Evolutionary conservation across 2,329 filamentous ascomycete genomes (phyloP), one percentile per base, ranked within the genome.

Genomic region (Hirsutella minnesotensis): DNA sequence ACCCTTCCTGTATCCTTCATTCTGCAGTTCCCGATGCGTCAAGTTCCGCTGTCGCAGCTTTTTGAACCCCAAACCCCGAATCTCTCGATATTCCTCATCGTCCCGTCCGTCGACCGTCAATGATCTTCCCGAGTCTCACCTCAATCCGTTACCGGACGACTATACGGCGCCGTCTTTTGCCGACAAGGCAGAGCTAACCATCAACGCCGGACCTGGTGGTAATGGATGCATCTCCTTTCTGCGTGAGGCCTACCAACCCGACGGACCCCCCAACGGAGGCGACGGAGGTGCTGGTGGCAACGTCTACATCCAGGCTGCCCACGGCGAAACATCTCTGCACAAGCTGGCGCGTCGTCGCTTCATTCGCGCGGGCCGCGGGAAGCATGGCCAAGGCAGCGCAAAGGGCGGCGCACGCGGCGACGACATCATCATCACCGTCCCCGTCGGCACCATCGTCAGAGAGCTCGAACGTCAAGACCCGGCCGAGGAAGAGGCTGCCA

Each of bases 201-300:
- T 96, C 3, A 75, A 83, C 52, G 84, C 89, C 16, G 92, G 92
- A 9, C 66, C 71, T 2, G 92, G 92, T 21, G 92, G 92, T 9
- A 81, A 92, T 56, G 92, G 92, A 49, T 98, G 92, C 57, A 86
- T 96, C 40, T 92, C 92, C 0, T 98, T 96, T 59, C 67, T 94
- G 36, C 82, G 90, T 18, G 92, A 98, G 55, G 90, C 90, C 49
- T 96, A 85, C 62, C 72, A 95, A 24, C 77, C 81, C 37, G 81
- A 94, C 49, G 92, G 92, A 0, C 92, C 92, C 10, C 79, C 92
- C 9, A 96, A 98, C 61, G 92, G 92, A 39, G 92, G 92, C 46
- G 88, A 98, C 58, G 92, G 92, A 35, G 92, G 92, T 4, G 83
- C 79, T 44, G 92, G 92, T 47, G 92, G 92, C 33, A 94, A 84